Evolutionary conservation across 371 early-diverging fungal species (phyloP).

Genomic region (Mucor saturninus): DNA sequence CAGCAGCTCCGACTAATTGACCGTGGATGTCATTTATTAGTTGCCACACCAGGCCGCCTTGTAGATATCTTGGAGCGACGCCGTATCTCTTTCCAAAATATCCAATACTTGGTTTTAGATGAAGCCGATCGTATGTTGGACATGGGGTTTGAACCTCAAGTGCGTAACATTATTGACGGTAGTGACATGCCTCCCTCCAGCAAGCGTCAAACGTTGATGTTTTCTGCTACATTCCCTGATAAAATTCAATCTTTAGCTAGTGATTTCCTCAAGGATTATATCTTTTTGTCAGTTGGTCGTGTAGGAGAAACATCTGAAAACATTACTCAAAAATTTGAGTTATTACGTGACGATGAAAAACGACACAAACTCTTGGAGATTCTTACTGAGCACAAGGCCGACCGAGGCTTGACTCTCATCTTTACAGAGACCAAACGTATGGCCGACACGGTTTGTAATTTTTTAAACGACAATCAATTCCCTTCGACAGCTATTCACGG

Average conservation of each 20-base stretch:
- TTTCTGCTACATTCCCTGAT: conserved; percentile 97
- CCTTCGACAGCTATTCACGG: conserved; percentile 96
- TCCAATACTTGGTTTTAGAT: conserved; percentile 94
- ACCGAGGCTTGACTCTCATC: conserved; percentile 83
- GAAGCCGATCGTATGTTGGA: conserved; percentile 99
- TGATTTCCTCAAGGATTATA: conserved; percentile 93
- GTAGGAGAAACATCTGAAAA: conserved; percentile 97
- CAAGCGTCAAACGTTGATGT: conserved; percentile 96
- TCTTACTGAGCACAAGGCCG: conserved; percentile 59
- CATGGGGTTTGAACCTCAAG: conserved; percentile 99
- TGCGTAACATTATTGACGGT: conserved; percentile 93
- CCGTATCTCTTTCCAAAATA: conserved; percentile 74
- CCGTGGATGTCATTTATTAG: conserved; percentile 95
- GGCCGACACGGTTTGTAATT: conserved; percentile 92
- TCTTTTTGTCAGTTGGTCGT: conserved; percentile 93
- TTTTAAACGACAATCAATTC: conserved; percentile 67
- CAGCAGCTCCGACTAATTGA: conserved; percentile 88
- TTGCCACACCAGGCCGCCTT: conserved; percentile 98
- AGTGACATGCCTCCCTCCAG: conserved; percentile 91
- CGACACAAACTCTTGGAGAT: conserved; percentile 79
- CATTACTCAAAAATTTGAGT: conserved; percentile 87
- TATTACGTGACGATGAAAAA: conserved; percentile 81
- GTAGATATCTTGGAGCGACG: conserved; percentile 95
- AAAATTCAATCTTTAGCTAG: conserved; percentile 94
- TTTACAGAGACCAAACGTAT: conserved; percentile 99